phyloP scores from a whole-genome alignment of 139 green algal species.

The Auxenochlorella pyrenoidosa region DNA sequence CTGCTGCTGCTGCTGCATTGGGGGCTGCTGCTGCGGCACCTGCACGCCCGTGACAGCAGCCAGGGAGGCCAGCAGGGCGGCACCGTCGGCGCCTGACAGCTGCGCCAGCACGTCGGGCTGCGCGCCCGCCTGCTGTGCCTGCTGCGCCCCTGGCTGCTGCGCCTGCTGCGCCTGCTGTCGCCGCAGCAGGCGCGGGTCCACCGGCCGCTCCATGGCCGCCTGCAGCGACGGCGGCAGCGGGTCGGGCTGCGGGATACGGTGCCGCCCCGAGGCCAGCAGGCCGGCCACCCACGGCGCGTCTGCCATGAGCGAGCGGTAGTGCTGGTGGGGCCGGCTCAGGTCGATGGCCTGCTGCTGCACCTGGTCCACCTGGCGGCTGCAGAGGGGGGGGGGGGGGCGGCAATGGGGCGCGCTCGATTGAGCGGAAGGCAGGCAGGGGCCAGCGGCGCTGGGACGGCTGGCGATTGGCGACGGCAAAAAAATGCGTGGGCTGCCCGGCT shows the following conservation, averaged over 20 bases:
- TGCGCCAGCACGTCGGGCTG: neutral
- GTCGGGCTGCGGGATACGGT: neutral
- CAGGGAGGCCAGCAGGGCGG: neutral
- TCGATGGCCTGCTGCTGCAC: neutral
- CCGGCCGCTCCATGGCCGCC: conserved; percentile 4
- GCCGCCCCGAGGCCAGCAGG: conserved; percentile 1
- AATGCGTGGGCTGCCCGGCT: no score
- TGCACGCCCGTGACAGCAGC: no score
- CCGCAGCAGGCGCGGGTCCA: conserved; percentile 15
- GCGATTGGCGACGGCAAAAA: no score
- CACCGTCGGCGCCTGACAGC: neutral
- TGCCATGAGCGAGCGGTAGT: conserved; percentile 3
- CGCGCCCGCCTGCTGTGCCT: neutral
- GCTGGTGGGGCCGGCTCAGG: conserved; percentile 1
- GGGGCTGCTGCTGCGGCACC: neutral
- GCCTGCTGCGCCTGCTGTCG: neutral
- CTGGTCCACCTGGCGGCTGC: conserved; percentile 3
- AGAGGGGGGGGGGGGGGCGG: neutral
- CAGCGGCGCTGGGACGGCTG: no score
- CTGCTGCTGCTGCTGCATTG: conserved; percentile 17
- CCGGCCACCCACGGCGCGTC: conserved; percentile 15
- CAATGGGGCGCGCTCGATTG: no score
- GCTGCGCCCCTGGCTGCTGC: neutral
- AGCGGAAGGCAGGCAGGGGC: no score
- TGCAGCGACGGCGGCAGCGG: conserved; percentile 9